A percentile compares a stretch with the other conserved stretches of the same genome.
These are phyloP conservation scores for Trypanosoma rangeli DNA, from an alignment of 208 protist species.

Conservation along the genomic window DNA sequence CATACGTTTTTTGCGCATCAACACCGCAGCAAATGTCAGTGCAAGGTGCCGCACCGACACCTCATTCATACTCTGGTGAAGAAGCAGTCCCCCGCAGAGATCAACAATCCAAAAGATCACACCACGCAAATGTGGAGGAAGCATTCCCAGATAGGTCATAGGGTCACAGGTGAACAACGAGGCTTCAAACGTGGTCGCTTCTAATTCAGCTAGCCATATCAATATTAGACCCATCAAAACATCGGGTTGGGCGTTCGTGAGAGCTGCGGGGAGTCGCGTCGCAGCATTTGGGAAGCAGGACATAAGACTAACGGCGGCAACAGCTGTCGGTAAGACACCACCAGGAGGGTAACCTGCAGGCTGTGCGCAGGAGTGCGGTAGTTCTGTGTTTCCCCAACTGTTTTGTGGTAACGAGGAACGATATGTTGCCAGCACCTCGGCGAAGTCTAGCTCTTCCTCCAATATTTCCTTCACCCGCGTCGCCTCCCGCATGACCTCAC, in stretches of 20 bases:
- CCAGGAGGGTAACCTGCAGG: conserved; percentile 70
- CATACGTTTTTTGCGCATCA: conserved; percentile 27
- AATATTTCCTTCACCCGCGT: conserved; percentile 55
- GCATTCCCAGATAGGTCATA: conserved; percentile 70
- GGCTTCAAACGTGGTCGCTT: conserved; percentile 63
- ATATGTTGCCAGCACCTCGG: conserved; percentile 55
- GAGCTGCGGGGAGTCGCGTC: conserved; percentile 58
- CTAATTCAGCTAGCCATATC: conserved; percentile 71
- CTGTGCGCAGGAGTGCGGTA: conserved; percentile 56
- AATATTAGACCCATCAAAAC: conserved; percentile 73
- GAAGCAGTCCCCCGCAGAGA: conserved; percentile 65
- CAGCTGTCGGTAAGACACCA: conserved; percentile 52
- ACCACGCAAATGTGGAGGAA: conserved; percentile 62
- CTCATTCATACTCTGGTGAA: conserved; percentile 63
- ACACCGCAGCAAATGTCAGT: conserved; percentile 73
- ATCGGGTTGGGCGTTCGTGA: conserved; percentile 65
- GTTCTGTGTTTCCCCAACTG: conserved; percentile 33
- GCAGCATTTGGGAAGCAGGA: conserved; percentile 64
- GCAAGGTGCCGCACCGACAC: conserved; percentile 61
- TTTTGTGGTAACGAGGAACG: conserved; percentile 50
- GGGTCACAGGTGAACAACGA: conserved; percentile 66
- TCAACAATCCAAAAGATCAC: conserved; percentile 76
- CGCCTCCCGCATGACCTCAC: conserved; percentile 63
- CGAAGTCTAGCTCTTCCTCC: conserved; percentile 54
- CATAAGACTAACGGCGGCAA: conserved; percentile 29